Evolutionary conservation across 208 protist species (phyloP).

Genomic region (Wallacemonas sp.): DNA sequence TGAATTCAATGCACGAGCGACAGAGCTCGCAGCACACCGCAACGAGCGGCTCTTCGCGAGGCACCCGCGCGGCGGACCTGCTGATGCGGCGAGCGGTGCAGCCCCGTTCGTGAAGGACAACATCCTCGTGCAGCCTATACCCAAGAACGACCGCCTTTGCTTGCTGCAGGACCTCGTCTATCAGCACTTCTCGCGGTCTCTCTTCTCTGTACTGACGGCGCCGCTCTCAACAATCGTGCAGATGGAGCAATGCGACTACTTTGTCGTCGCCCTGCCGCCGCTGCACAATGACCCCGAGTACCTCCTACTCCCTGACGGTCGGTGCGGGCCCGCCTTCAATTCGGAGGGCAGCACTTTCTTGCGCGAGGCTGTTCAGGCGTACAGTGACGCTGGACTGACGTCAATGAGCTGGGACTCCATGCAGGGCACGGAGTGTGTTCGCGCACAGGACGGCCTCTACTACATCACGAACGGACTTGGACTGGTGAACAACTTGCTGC

Average conservation of each 20-base stretch:
- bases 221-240: constrained; percentile 31
- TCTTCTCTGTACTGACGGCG: constrained; percentile 20
- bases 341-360: neutral
- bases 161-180: constrained; percentile 28
- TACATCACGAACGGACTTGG: constrained; percentile 60
- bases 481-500: constrained; percentile 23
- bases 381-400: constrained; percentile 10
- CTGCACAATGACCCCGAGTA: constrained; percentile 42
- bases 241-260: constrained; percentile 21
- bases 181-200: constrained; percentile 17
- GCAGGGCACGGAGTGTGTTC: constrained; percentile 37
- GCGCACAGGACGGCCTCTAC: constrained; percentile 31
- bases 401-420: constrained; percentile 2
- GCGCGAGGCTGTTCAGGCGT: constrained; percentile 11
- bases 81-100: constrained; percentile 17
- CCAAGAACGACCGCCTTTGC: constrained; percentile 19
- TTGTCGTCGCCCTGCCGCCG: constrained; percentile 45
- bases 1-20: constrained; percentile 25
- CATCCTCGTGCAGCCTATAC: constrained; percentile 42
- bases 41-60: neutral
- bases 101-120: constrained; percentile 46
- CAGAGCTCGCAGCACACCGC: neutral
- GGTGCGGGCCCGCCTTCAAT: constrained; percentile 1
- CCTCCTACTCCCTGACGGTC: constrained; percentile 24
- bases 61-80: neutral